Percentiles rank a stretch among this genome's conserved stretches.
Evolutionary conservation across 176 grass and related monocot species (phyloP).

Genomic region (Zoysia pacifica): DNA sequence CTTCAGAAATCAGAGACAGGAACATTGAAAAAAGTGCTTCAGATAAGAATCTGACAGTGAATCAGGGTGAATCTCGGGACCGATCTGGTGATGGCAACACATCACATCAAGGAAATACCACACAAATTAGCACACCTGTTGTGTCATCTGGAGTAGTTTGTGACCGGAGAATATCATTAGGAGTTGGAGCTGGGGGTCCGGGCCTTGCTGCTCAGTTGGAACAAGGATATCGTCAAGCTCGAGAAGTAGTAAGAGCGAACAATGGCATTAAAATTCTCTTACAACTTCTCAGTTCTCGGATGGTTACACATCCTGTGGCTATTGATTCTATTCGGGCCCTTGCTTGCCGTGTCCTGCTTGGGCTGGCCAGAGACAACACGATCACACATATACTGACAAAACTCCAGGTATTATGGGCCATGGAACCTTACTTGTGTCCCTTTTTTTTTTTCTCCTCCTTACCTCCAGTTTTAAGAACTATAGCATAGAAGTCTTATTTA

Average conservation of each 20-base stretch:
- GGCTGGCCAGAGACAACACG: conserved; percentile 88
- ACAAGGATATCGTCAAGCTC: conserved; percentile 92
- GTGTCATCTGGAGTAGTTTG: conserved; percentile 71
- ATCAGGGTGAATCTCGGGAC: conserved; percentile 60
- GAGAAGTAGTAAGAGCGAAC: conserved; percentile 91
- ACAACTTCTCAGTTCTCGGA: conserved; percentile 81
- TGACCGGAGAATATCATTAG: conserved; percentile 86
- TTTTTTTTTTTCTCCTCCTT: too few relatives aligned
- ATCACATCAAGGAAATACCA: conserved; percentile 41
- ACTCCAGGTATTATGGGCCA: conserved; percentile 64
- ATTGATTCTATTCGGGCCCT: conserved; percentile 90
- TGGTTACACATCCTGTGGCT: conserved; percentile 86
- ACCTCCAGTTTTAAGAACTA: too few relatives aligned
- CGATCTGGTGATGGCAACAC: conserved; percentile 42
- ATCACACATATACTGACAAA: conserved; percentile 98
- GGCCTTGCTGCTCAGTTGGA: conserved; percentile 98
- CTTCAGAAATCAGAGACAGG: conserved; percentile 65
- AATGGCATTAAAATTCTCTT: conserved; percentile 98
- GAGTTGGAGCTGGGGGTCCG: conserved; percentile 80
- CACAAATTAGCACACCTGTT: conserved; percentile 36
- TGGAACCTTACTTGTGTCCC: conserved; percentile 8
- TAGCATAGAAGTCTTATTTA: too few relatives aligned
- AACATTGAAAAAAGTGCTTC: conserved; percentile 55
- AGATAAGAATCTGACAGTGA: conserved; percentile 44
- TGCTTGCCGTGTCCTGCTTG: conserved; percentile 93